A percentile compares a stretch with the other conserved stretches of the same genome.
Evolutionary conservation across 1,284 basidiomycete species (phyloP).

Genomic region (Termitomyces sp.): DNA sequence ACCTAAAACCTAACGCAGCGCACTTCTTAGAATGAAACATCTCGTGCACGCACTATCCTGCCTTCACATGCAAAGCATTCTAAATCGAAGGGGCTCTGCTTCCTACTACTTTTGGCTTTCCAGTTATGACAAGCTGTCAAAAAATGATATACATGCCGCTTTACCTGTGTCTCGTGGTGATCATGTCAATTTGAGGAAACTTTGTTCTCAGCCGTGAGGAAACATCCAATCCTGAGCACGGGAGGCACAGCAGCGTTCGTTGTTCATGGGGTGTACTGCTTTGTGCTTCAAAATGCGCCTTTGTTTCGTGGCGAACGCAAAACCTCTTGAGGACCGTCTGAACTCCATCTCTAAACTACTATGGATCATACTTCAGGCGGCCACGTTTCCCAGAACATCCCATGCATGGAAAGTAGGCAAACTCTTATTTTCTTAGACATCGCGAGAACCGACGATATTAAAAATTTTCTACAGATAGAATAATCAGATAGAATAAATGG

Average conservation of each 20-base stretch:
- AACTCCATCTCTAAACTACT: not conserved
- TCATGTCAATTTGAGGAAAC: not conserved
- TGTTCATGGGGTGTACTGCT: not conserved
- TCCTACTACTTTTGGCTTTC: not conserved
- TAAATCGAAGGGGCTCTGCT: not conserved
- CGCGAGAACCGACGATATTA: not conserved
- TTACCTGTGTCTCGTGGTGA: not conserved
- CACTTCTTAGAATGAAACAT: not conserved
- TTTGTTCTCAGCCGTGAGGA: not conserved
- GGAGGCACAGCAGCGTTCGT: not conserved
- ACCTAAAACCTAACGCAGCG: not conserved
- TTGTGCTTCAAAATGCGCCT: not conserved
- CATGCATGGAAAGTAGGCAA: not conserved
- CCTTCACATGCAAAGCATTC: not conserved
- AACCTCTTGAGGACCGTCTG: not conserved
- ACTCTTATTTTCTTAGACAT: not conserved
- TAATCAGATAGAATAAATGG: not conserved
- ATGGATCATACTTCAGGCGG: not conserved
- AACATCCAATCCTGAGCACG: not conserved
- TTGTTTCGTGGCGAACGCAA: not conserved
- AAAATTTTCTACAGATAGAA: not conserved
- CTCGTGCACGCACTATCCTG: not conserved
- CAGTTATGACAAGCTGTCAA: constrained; percentile 1
- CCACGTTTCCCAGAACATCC: not conserved
- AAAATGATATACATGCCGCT: constrained; percentile 1